Evolutionary conservation across 2,329 filamentous ascomycete genomes (phyloP), one percentile per base, ranked within the genome.

Genomic region (Diplodia seriata): DNA sequence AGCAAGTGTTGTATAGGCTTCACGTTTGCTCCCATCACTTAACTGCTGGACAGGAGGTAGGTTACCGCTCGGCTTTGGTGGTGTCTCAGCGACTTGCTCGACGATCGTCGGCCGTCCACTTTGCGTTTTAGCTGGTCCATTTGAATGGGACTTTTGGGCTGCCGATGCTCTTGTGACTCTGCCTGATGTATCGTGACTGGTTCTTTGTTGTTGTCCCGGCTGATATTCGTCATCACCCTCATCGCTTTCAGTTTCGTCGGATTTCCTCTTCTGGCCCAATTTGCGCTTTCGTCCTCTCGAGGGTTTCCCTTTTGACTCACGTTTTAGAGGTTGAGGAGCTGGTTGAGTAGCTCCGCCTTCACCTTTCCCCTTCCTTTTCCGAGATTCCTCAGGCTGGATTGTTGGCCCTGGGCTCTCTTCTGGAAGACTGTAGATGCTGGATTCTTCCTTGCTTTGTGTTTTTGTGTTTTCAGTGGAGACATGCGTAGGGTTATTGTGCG

Each of bases 371-470:
- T 69, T 38, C 15, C 14, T n/a, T 65, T 67, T 40, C 18, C n/a
- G 36, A 31, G 59, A 11, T 4, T 69, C 26, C 3, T 68, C 26
- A 7, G 38, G 40, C n/a, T 26, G 18, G 14, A 23, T n/a, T 4
- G 23, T 14, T 8, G 57, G 38, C 6, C 15, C 18, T 14, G 57
- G 26, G 15, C 57, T 61, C 20, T 70, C 70, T 65, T 64, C 33
- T 6, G 72, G 72, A 15, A 73, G 65, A 14, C 38, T 54, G 33
- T 68, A 72, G 14, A 69, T 36, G 50, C 68, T 64, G 5, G 33
- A 6, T 20, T 20, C 29, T 9, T 66, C 12, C 9, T n/a, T 33
- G 14, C 8, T 14, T 11, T 5, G 55, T 9, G 12, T 14, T 11
- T 36, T 2, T 18, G 38, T 15, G 4, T 59, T 6, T 14, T 26